Percentiles rank a stretch among this genome's conserved stretches.
Conservation (phyloP, 2,329 filamentous ascomycete genomes). For the Zymoseptoria passerinii region DNA sequence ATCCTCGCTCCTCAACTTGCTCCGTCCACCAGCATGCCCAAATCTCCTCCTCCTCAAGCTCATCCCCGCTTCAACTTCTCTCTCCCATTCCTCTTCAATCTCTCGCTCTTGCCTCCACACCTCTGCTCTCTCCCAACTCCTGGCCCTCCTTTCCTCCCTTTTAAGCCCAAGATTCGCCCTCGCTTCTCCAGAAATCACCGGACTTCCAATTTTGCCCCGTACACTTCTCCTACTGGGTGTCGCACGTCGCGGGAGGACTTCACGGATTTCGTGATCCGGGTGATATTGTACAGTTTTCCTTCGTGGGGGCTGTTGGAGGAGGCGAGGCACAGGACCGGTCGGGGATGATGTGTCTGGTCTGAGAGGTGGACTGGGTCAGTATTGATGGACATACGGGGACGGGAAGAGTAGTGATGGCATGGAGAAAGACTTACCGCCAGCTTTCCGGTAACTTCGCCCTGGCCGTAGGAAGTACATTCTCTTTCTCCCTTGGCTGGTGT, state of each 20-base stretch:
- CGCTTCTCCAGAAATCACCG: not conserved
- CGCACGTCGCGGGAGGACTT: not conserved
- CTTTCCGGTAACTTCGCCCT: not conserved
- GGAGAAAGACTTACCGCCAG: not conserved
- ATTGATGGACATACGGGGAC: not conserved
- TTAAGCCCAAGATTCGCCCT: not conserved
- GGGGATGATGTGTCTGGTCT: not conserved
- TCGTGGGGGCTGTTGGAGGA: not conserved
- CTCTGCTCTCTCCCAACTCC: not conserved
- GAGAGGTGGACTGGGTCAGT: not conserved
- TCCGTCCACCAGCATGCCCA: not conserved
- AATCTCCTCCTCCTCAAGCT: not conserved
- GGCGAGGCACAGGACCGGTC: too few species aligned
- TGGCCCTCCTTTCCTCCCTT: not conserved
- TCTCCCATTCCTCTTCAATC: not conserved
- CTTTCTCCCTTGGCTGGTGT: not conserved
- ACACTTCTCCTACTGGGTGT: not conserved
- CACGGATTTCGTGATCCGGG: not conserved
- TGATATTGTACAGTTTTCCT: not conserved
- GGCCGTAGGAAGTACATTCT: not conserved
- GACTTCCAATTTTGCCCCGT: not conserved
- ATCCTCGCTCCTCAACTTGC: not conserved
- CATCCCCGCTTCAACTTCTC: not conserved
- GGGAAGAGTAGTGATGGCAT: not conserved
- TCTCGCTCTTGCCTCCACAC: not conserved